Base-by-base conservation (phyloP, 331 rosid species). In the Malus hybrid region DNA sequence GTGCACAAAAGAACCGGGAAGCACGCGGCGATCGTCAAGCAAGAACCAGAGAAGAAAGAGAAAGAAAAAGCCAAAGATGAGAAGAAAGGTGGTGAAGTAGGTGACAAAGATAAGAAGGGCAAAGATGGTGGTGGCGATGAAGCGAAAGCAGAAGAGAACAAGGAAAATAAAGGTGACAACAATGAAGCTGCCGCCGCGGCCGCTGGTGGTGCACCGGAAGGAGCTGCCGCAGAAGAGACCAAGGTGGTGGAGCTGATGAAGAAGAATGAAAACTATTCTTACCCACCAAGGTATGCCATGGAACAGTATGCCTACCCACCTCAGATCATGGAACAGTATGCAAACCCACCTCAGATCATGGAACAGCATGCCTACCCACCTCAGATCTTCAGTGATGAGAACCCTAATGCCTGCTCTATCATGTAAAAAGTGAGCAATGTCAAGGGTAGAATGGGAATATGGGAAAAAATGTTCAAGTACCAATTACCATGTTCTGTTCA, bases 361-460 rank as follows among this genome's bases (percentile, higher is more conserved):
- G 24, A 87, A 53, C 39, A 65, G 73, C 65, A 88, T 72, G 33
- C 90, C 0, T 71, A 84, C 63, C 84, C 90, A 26, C 97, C 96
- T 1, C 97, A 93, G 87, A 87, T 91, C 79, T 93, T 93, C 89
- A 93, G 98, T 56, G 98, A 93, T 70, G 98, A 93, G 79, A 91
- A 93, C 65, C 98, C 98, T 18, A 91, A 93, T 78, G 96, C 97
- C 1, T 91, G 98, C 29, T 76, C 86, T 74, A 78, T 91, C 2
- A 88, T 93, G 98, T 93, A 84, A 87, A 84, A 71, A 39, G 12
- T 13, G 20, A 34, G 55, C 11, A 61, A 66, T 57, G 20, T 16
- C 29, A 79, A 70, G 81, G 87, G 84, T 75, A 66, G 61, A 63
- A 50, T 75, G 71, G 86, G 82, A 73, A 84, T 10, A 55, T 24